Evolutionary conservation across 768 basidiomycete genomes (phyloP), one percentile per base, ranked within the genome.

Genomic region (Leucosporidium scottii): DNA sequence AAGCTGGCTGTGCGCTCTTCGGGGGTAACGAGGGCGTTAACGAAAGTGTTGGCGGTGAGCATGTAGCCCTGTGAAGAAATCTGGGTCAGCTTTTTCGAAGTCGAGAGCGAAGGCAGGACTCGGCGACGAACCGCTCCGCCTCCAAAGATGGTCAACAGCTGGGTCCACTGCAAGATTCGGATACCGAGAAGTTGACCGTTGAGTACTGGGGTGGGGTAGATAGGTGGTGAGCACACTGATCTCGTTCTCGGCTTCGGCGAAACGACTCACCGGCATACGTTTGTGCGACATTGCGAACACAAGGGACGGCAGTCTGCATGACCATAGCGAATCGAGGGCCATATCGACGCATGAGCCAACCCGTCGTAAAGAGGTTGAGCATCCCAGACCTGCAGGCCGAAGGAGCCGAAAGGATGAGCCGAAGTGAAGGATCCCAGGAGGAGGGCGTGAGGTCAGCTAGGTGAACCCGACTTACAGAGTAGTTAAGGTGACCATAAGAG

Each of bases 311-410:
- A 0, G 78, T 74, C 55, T 79, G 78, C 17, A 72, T 66, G 48
- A 77, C 67, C 66, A 79, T 72, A 7, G 78, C 75, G 1, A 66
- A 58, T 50, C 75, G 73, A 8, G 74, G 62, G 0, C 78, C 78
- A 61, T 61, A 75, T 1, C 55, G 56, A 30, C 73, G 70, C 30
- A 76, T 75, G 59, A 74, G 68, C 54, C 51, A 75, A 0, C 75
- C 75, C 0, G 78, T 78, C 6, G 75, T 65, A 66, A 79, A 71
- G 20, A 79, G 72, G 61, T 79, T 79, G 50, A 76, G 58, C 8
- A 44, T 8, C 13, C 39, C 21, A 51, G 18, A 39, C 59, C 50
- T 47, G 27, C 54, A 51, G 7, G 17, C 5, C n/a, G 49, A 23
- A 17, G 23, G 50, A 7, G 50, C 50, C 5, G 25, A n/a, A 23